phyloP scores from a whole-genome alignment of 2,329 filamentous ascomycete species.

The Thelonectria olida region DNA sequence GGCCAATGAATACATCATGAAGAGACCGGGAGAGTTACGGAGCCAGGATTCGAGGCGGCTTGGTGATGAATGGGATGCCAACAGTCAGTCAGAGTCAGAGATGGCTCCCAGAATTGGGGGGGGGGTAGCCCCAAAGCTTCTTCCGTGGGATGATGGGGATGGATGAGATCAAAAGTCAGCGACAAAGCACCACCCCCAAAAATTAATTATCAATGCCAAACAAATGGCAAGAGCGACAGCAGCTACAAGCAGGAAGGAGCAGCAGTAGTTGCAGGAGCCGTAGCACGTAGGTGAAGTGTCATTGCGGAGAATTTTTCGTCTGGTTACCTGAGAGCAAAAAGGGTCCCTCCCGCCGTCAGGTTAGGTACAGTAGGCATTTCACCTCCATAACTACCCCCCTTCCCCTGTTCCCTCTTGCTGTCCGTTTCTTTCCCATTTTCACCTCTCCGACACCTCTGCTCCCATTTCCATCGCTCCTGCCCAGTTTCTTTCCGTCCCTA shows the following conservation, averaged over 20 bases:
- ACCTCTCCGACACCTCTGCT: conserved; percentile 31
- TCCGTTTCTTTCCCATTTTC: conserved; percentile 41
- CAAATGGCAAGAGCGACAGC: not conserved
- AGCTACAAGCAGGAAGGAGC: not conserved
- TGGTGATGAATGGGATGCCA: conserved; percentile 4
- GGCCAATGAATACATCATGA: not conserved
- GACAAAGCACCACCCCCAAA: conserved; percentile 13
- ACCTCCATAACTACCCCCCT: conserved; percentile 51
- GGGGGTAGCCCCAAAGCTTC: conserved; percentile 15
- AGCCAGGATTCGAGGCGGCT: conserved; percentile 9
- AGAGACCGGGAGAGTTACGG: not conserved
- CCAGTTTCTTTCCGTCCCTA: conserved; percentile 19
- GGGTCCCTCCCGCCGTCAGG: conserved; percentile 30
- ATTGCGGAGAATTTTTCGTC: conserved; percentile 27
- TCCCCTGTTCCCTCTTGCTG: conserved; percentile 45
- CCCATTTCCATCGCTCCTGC: conserved; percentile 26
- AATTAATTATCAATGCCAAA: not conserved
- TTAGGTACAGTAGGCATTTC: conserved; percentile 41
- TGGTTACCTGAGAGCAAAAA: conserved; percentile 28
- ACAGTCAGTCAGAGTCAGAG: not conserved
- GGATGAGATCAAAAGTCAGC: conserved; percentile 11
- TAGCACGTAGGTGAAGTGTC: conserved; percentile 14
- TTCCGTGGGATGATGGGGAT: conserved; percentile 8
- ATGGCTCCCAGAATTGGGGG: not conserved
- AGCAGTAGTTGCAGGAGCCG: conserved; percentile 9